phyloP scores from a whole-genome alignment of 2,329 filamentous ascomycete genomes.

The Phyllosticta paracitricarpa region DNA sequence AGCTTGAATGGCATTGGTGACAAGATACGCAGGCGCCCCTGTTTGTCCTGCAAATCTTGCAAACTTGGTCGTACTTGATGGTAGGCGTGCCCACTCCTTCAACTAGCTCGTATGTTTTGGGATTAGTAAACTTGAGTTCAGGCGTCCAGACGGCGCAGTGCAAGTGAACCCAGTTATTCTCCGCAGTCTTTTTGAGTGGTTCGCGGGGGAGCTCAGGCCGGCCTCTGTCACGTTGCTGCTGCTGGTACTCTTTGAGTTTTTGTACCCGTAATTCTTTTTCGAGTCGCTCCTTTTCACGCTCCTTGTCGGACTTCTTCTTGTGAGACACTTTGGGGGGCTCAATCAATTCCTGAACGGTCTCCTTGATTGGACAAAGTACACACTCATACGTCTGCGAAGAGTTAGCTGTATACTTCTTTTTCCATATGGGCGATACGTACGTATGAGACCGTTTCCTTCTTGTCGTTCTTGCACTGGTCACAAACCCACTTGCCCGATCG shows the following conservation, averaged over 20 bases:
- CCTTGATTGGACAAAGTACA: constrained; percentile 76
- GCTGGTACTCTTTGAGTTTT: constrained; percentile 70
- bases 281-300: constrained; percentile 74
- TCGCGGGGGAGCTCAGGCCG: constrained; percentile 78
- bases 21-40: constrained; percentile 76
- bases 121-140: constrained; percentile 86
- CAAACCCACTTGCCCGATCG: constrained; percentile 80
- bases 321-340: constrained; percentile 68
- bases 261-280: constrained; percentile 77
- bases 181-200: constrained; percentile 82
- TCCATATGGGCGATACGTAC: constrained; percentile 38
- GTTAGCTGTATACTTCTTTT: constrained; percentile 14
- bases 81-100: constrained; percentile 70
- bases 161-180: constrained; percentile 98
- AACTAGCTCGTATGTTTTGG: constrained; percentile 69
- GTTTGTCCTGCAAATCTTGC: constrained; percentile 71
- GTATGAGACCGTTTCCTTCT: constrained; percentile 84
- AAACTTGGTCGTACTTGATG: constrained; percentile 70
- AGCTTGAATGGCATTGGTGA: constrained; percentile 58
- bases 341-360: constrained; percentile 72
- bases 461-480: constrained; percentile 92
- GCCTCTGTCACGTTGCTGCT: constrained; percentile 73
- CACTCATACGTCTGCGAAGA: constrained; percentile 69
- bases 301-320: constrained; percentile 88
- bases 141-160: constrained; percentile 85